phyloP scores from a whole-genome alignment of 192 early-diverging fungal genomes.

The Mortierella claussenii region DNA sequence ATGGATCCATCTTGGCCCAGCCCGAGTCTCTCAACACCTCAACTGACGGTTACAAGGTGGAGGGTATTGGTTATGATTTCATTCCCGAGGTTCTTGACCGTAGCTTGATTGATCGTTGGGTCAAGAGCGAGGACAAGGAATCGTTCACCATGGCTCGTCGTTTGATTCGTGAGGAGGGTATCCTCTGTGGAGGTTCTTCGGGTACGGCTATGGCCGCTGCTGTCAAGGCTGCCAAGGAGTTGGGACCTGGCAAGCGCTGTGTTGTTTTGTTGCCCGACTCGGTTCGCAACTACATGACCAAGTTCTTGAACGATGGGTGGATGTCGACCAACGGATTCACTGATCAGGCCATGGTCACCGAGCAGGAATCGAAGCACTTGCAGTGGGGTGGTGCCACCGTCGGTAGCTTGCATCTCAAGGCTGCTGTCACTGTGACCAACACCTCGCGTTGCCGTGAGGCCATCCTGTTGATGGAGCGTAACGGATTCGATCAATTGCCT shows the following conservation, averaged over 20 bases:
- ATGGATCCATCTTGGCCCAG: conserved; percentile 93
- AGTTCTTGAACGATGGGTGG: conserved; percentile 98
- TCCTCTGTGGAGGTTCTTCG: conserved; percentile 96
- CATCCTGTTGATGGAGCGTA: conserved; percentile 86
- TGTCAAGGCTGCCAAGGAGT: conserved; percentile 82
- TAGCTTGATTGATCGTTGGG: conserved; percentile 88
- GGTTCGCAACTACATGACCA: conserved; percentile 99
- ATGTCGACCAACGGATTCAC: conserved; percentile 92
- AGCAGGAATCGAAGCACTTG: conserved; percentile 70
- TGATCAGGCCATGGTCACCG: conserved; percentile 77
- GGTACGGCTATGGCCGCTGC: conserved; percentile 92
- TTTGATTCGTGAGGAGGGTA: conserved; percentile 96
- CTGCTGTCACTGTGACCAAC: conserved; percentile 89
- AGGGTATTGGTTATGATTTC: conserved; percentile 99
- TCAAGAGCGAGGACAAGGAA: conserved; percentile 97
- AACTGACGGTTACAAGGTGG: conserved; percentile 83
- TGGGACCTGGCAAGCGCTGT: conserved; percentile 89
- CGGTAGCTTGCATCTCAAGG: conserved; percentile 79
- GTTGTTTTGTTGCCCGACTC: conserved; percentile 98
- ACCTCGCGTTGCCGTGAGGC: conserved; percentile 80
- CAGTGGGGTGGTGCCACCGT: conserved; percentile 88
- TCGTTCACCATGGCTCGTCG: conserved; percentile 96
- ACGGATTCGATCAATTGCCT: conserved; percentile 96
- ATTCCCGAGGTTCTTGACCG: conserved; percentile 93
- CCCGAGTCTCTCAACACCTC: conserved; percentile 66